A percentile compares a stretch with the other conserved stretches of the same genome.
Conservation (phyloP, 176 grass and related monocot species). For the Zea luxurians region DNA sequence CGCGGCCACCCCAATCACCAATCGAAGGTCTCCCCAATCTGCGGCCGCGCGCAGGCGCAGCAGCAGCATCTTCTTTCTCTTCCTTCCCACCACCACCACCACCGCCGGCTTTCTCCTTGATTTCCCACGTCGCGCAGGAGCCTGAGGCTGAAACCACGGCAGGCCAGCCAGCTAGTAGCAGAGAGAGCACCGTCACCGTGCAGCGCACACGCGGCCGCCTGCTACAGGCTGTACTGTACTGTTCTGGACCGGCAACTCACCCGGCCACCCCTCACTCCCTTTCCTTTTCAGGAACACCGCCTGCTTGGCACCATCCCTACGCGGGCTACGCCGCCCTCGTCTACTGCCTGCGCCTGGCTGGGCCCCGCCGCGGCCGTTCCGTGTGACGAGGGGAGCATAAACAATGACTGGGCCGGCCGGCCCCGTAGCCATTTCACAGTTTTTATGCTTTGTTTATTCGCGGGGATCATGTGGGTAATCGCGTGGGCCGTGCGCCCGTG, state of each 20-base stretch:
- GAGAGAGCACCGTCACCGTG: background rate
- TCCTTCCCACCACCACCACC: background rate
- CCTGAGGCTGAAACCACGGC: background rate
- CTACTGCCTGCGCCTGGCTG: background rate
- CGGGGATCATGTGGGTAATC: slow-evolving; percentile 12
- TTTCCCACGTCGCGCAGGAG: slow-evolving; percentile 16
- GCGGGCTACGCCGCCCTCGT: background rate
- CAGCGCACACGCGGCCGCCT: slow-evolving; percentile 29
- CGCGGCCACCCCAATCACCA: slow-evolving; percentile 8
- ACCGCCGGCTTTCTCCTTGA: background rate
- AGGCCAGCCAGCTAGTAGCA: background rate
- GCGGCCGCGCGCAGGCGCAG: background rate
- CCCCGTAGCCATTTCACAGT: background rate
- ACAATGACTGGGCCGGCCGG: slow-evolving; percentile 50
- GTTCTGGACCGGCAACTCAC: slow-evolving; percentile 36
- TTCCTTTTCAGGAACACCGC: slow-evolving; percentile 55
- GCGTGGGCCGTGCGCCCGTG: slow-evolving; percentile 32
- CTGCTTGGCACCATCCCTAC: background rate
- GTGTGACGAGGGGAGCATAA: slow-evolving; percentile 18
- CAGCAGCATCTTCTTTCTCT: background rate
- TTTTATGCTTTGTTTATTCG: slow-evolving; percentile 35
- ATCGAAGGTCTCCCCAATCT: background rate
- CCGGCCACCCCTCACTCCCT: background rate
- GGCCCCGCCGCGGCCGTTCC: slow-evolving; percentile 17
- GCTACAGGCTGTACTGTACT: slow-evolving; percentile 43